These are phyloP conservation scores for Aspergillus sp. DNA, from an alignment of 2,329 filamentous ascomycete species.

Conservation along the genomic window DNA sequence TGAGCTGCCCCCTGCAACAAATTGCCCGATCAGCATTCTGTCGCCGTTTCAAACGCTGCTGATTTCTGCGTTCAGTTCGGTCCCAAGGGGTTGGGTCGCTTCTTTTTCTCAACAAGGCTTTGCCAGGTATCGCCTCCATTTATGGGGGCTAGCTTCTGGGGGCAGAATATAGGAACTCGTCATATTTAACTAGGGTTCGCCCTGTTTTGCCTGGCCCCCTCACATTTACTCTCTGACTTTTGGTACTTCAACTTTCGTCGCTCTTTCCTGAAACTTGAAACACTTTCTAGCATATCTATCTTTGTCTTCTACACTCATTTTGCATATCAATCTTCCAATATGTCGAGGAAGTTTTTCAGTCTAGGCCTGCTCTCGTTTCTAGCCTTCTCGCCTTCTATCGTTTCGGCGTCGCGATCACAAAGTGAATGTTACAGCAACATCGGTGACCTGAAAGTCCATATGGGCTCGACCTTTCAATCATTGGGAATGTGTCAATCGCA, in stretches of 20 bases:
- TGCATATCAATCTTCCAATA: neutral
- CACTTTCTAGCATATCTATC: neutral
- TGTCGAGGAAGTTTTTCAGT: neutral
- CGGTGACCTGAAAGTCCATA: slow-evolving; percentile 2
- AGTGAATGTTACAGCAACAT: slow-evolving; percentile 10
- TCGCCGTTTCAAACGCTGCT: slow-evolving; percentile 17
- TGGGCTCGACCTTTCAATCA: slow-evolving; percentile 5
- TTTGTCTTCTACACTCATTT: neutral
- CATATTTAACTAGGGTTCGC: neutral
- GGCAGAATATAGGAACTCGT: slow-evolving; percentile 3
- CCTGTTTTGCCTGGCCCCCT: neutral
- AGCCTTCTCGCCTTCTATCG: neutral
- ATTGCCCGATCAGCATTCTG: slow-evolving; percentile 19
- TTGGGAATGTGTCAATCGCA: slow-evolving; percentile 14
- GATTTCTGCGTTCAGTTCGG: slow-evolving; percentile 9
- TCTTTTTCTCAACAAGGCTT: slow-evolving; percentile 3
- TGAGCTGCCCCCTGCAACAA: neutral
- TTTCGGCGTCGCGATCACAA: neutral
- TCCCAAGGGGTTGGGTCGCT: slow-evolving; percentile 11
- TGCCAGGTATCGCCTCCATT: neutral
- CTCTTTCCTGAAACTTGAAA: neutral
- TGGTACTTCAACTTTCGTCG: neutral
- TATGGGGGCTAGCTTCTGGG: neutral
- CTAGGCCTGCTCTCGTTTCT: slow-evolving; percentile 9
- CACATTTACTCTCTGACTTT: neutral